Evolutionary conservation across 495 filamentous ascomycete genomes (phyloP).

Genomic region (Cladorrhinum samala): DNA sequence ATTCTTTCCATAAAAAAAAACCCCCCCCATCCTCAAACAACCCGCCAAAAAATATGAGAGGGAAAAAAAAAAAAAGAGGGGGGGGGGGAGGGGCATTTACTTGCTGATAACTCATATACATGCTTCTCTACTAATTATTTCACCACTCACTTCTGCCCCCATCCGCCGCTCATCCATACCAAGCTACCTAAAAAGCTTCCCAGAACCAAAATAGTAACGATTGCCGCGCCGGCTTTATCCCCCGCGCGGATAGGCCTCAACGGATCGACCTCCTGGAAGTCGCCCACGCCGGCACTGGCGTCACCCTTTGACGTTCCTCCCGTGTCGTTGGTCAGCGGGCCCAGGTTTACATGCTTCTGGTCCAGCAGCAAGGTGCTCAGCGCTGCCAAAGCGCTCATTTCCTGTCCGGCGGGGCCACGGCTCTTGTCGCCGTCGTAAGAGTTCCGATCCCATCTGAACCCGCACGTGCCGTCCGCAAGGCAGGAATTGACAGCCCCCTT

Average conservation of each 20-base stretch:
- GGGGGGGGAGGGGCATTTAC: no score
- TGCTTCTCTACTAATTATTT: no score
- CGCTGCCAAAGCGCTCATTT: conserved; percentile 62
- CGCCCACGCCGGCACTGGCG: conserved; percentile 50
- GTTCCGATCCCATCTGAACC: conserved; percentile 51
- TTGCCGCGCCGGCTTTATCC: conserved; percentile 53
- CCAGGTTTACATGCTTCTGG: conserved; percentile 15
- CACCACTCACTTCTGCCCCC: conserved; percentile 12
- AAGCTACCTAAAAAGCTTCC: conserved; percentile 21
- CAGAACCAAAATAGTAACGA: conserved; percentile 47
- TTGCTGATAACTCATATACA: no score
- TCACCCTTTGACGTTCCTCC: conserved; percentile 74
- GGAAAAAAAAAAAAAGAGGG: no score
- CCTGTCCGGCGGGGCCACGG: conserved; percentile 50
- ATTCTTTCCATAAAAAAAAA: no score
- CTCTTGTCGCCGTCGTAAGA: conserved; percentile 50
- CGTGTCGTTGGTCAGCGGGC: conserved; percentile 55
- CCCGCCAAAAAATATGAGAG: no score
- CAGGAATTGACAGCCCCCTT: conserved; percentile 62
- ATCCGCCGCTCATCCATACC: conserved; percentile 27
- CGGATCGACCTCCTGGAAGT: conserved; percentile 4
- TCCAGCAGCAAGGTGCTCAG: conserved; percentile 48
- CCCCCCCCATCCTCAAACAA: no score
- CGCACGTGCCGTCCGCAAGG: conserved; percentile 57
- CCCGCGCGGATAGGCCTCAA: conserved; percentile 34